phyloP scores from a whole-genome alignment of 768 basidiomycete species.

The Amylocystis lapponica region DNA sequence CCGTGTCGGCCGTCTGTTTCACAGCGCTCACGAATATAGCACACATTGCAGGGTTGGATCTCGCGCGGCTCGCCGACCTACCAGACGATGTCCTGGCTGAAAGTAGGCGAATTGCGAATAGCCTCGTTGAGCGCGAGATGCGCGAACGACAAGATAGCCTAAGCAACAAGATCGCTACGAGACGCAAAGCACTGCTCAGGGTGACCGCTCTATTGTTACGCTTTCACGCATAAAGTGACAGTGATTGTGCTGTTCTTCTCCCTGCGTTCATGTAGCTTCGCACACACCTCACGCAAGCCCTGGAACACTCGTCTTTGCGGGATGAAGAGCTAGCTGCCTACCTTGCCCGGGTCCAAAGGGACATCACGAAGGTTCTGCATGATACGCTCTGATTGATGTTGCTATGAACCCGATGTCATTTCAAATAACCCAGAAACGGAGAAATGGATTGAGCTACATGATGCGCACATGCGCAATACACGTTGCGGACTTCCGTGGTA shows the following conservation, averaged over 20 bases:
- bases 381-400: slow-evolving; percentile 23
- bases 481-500: too few species aligned
- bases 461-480: too few species aligned
- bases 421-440: too few species aligned
- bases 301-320: slow-evolving; percentile 68
- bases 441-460: too few species aligned
- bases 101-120: slow-evolving; percentile 53
- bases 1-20: slow-evolving; percentile 1
- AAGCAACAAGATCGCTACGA: slow-evolving; percentile 48
- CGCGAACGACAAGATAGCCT: slow-evolving; percentile 56
- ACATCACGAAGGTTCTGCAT: slow-evolving; percentile 54
- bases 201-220: slow-evolving; percentile 38
- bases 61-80: slow-evolving; percentile 83
- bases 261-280: slow-evolving; percentile 43
- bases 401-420: too few species aligned
- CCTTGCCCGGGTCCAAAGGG: slow-evolving; percentile 62
- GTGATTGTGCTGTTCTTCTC: too few species aligned
- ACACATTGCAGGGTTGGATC: slow-evolving; percentile 73
- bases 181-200: slow-evolving; percentile 63
- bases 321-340: slow-evolving; percentile 63
- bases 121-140: slow-evolving; percentile 52
- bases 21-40: not conserved
- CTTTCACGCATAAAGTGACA: too few species aligned
- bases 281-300: slow-evolving; percentile 68
- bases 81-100: slow-evolving; percentile 65